Conservation (phyloP, 139 green algal species). For the Coelastrella sp. region DNA sequence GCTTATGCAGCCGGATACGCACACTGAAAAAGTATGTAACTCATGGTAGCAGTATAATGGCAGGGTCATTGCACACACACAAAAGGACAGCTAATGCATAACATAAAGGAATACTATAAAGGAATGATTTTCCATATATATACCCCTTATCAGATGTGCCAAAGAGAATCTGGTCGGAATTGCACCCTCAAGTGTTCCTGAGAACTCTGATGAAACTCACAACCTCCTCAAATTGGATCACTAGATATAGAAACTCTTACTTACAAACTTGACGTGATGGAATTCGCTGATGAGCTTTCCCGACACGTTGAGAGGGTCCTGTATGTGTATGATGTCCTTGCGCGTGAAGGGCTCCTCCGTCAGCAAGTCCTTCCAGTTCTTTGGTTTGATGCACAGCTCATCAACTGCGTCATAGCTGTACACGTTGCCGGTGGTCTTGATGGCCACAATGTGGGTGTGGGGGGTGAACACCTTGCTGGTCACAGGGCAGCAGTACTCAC, state of each 20-base stretch:
- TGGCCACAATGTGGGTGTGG: constrained; percentile 96
- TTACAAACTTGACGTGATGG: constrained; percentile 89
- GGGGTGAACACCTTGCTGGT: constrained; percentile 97
- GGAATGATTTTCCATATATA: no score
- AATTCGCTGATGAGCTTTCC: constrained; percentile 79
- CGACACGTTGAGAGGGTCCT: constrained; percentile 84
- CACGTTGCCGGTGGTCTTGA: constrained; percentile 76
- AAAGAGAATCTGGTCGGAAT: no score
- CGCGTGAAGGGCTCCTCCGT: constrained; percentile 92
- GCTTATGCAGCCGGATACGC: no score
- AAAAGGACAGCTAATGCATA: no score
- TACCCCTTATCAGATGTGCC: no score
- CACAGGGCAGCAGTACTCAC: constrained; percentile 93
- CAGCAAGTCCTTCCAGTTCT: constrained; percentile 92
- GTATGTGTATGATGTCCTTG: constrained; percentile 94
- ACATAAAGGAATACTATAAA: no score
- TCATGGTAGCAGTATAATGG: no score
- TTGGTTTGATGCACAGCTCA: constrained; percentile 96
- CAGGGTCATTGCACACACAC: no score
- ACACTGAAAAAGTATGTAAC: no score
- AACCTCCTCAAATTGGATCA: not conserved
- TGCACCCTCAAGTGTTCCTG: no score
- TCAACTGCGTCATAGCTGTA: constrained; percentile 86
- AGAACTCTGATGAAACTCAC: not conserved
- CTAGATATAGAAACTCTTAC: no score